phyloP scores from a whole-genome alignment of 371 early-diverging fungal species.

The Mortierella polycephala region DNA sequence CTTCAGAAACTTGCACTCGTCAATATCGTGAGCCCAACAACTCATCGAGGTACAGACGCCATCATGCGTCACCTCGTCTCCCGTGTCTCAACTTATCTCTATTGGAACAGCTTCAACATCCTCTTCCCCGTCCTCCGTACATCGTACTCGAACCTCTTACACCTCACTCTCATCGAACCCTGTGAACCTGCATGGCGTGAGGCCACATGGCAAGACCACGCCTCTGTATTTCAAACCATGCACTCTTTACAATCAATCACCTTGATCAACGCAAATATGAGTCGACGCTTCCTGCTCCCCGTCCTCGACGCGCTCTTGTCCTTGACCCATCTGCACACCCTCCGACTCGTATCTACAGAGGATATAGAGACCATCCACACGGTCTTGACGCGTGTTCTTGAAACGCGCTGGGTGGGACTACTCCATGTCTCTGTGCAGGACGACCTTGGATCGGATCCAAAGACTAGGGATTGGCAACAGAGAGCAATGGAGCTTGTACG shows the following conservation, averaged over 20 bases:
- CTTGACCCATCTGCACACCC: not conserved
- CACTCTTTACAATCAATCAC: constrained; percentile 19
- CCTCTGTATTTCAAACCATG: constrained; percentile 19
- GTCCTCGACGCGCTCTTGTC: constrained; percentile 27
- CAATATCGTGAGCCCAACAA: constrained; percentile 41
- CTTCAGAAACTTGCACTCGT: constrained; percentile 29
- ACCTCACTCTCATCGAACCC: constrained; percentile 28
- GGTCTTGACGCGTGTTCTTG: constrained; percentile 19
- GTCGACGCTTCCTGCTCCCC: constrained; percentile 24
- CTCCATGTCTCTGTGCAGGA: constrained; percentile 30
- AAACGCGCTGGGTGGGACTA: constrained; percentile 19
- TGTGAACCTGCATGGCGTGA: constrained; percentile 38
- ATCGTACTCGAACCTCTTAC: constrained; percentile 4
- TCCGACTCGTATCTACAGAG: constrained; percentile 27
- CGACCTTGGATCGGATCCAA: constrained; percentile 18
- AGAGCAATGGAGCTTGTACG: constrained; percentile 14
- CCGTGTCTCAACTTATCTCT: constrained; percentile 17
- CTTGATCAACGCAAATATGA: constrained; percentile 33
- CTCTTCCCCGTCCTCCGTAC: constrained; percentile 31
- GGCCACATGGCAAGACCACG: constrained; percentile 37
- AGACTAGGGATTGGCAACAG: constrained; percentile 17
- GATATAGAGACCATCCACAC: constrained; percentile 19
- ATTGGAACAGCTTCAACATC: constrained; percentile 41
- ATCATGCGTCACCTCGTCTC: constrained; percentile 23
- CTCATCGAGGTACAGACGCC: constrained; percentile 27